These are phyloP conservation scores for Galeopsis tetrahit DNA, from an alignment of 257 asterid genomes.

Conservation along the genomic window DNA sequence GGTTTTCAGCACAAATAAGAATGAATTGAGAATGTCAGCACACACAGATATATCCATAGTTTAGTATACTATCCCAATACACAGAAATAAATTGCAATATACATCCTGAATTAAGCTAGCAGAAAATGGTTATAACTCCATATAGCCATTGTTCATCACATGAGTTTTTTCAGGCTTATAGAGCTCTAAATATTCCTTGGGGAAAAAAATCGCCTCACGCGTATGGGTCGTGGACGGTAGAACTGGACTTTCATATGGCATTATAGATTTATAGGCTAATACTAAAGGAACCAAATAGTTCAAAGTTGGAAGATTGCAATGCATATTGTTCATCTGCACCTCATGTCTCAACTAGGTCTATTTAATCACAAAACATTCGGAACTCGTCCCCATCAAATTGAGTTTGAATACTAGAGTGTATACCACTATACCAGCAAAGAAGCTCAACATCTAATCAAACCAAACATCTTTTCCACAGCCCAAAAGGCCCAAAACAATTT, in stretches of 20 bases:
- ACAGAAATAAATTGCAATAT: neutral
- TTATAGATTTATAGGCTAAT: slow-evolving; percentile 14
- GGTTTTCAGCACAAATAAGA: neutral
- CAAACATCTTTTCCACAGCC: slow-evolving; percentile 2
- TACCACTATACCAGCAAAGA: neutral
- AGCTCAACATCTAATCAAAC: neutral
- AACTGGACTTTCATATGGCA: neutral
- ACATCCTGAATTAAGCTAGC: neutral
- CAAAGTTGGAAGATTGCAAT: neutral
- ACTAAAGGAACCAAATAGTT: slow-evolving; percentile 4
- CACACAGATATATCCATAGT: neutral
- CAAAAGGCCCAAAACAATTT: neutral
- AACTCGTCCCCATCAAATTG: neutral
- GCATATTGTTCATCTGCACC: neutral
- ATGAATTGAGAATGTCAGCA: neutral
- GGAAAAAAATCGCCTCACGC: neutral
- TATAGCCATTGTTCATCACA: neutral
- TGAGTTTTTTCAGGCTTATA: slow-evolving; percentile 1
- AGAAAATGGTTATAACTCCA: neutral
- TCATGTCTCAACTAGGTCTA: neutral
- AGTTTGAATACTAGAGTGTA: neutral
- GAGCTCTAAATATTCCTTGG: neutral
- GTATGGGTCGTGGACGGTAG: neutral
- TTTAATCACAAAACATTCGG: neutral
- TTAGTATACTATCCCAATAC: neutral